Evolutionary conservation across 2,329 filamentous ascomycete species (phyloP).

Genomic region (Ophiostoma sp.): DNA sequence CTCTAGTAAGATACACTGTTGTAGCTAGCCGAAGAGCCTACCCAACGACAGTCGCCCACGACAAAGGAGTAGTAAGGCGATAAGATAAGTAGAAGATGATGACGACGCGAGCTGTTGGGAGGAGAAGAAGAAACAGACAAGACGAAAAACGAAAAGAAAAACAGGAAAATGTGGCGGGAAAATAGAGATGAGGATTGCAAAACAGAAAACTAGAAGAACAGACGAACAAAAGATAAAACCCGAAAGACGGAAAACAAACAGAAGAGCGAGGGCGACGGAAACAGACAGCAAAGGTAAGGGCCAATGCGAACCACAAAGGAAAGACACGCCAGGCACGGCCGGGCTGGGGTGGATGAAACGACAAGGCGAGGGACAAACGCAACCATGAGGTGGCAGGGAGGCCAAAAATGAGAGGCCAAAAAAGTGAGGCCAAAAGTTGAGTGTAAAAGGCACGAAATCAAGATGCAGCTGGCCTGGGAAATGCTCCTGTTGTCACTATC

Average conservation of each 20-base stretch:
- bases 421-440: background rate
- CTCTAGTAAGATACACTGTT: background rate
- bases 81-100: background rate
- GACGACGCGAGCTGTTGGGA: background rate
- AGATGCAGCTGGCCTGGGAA: background rate
- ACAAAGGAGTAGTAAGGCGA: background rate
- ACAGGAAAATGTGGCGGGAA: background rate
- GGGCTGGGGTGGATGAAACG: conserved; percentile 13
- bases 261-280: background rate
- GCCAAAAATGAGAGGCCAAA: background rate
- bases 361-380: background rate
- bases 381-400: background rate
- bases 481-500: background rate
- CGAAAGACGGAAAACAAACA: background rate
- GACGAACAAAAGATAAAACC: too few relatives aligned
- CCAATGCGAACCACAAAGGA: conserved; percentile 5
- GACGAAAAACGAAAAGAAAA: background rate
- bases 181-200: background rate
- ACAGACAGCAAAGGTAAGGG: background rate
- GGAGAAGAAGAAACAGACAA: background rate
- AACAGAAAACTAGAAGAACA: background rate
- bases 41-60: background rate
- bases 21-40: background rate
- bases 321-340: conserved; percentile 3
- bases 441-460: background rate